Evolutionary conservation across 208 protist genomes (phyloP).

Genomic region (Leishmania tropica): DNA sequence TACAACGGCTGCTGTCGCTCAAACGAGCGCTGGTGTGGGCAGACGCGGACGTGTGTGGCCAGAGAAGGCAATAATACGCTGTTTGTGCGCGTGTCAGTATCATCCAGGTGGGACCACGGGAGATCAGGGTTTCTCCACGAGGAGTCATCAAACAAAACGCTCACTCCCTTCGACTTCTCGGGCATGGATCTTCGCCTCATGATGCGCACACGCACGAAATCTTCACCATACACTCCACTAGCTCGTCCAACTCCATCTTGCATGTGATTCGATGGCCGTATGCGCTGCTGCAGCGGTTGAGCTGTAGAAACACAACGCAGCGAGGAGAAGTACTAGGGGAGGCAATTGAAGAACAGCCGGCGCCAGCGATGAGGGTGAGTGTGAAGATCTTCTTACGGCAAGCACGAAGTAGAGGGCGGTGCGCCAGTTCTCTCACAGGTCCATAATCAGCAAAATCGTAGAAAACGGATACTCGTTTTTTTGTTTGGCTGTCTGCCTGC

Average conservation of each 20-base stretch:
- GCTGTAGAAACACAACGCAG: background rate
- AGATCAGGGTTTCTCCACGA: conserved; percentile 8
- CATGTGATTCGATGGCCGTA: background rate
- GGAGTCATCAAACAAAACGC: conserved; percentile 15
- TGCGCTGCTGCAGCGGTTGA: background rate
- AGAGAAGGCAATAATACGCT: conserved; percentile 8
- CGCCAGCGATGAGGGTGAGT: background rate
- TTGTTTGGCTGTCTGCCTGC: background rate
- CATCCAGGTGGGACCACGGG: conserved; percentile 13
- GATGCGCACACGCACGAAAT: background rate
- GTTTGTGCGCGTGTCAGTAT: background rate
- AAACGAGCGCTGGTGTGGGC: background rate
- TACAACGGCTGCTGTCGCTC: background rate
- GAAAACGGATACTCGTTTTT: background rate
- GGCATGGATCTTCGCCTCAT: background rate
- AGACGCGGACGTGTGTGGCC: background rate
- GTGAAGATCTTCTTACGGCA: background rate
- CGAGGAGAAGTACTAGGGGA: background rate
- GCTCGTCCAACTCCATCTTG: background rate
- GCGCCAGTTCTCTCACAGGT: background rate
- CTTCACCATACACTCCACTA: background rate
- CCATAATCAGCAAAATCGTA: background rate
- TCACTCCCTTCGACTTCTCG: conserved; percentile 7
- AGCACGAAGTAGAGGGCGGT: conserved; percentile 3
- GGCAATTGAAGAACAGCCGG: background rate